Conservation (phyloP, 495 filamentous ascomycete genomes). For the Hypoxylon lenormandii region DNA sequence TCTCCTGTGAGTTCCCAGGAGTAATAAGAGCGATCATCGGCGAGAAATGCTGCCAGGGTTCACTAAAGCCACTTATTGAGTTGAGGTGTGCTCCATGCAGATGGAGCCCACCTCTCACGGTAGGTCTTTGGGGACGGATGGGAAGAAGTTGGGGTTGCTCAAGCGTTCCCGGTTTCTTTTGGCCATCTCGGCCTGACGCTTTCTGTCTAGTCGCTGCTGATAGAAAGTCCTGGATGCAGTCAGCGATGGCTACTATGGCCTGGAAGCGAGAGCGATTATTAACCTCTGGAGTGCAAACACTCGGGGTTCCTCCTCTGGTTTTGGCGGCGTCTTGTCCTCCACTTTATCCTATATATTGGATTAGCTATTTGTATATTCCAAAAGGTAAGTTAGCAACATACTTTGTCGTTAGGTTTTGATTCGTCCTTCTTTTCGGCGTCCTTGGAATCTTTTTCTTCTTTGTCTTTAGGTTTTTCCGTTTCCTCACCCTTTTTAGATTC, state of each 20-base stretch:
- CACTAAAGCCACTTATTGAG: slow-evolving; percentile 2
- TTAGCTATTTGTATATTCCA: slow-evolving; percentile 11
- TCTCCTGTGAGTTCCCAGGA: slow-evolving; percentile 16
- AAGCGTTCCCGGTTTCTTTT: slow-evolving; percentile 85
- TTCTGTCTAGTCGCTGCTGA: slow-evolving; percentile 81
- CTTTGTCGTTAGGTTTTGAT: slow-evolving; percentile 26
- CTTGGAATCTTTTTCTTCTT: slow-evolving; percentile 59
- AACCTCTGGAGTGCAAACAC: slow-evolving; percentile 90
- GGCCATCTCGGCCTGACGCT: slow-evolving; percentile 80
- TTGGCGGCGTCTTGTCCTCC: slow-evolving; percentile 61
- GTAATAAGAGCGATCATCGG: background rate
- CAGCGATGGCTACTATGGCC: slow-evolving; percentile 21
- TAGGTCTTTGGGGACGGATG: slow-evolving; percentile 79
- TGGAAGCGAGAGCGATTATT: slow-evolving; percentile 14
- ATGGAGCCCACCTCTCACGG: slow-evolving; percentile 55
- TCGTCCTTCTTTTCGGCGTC: slow-evolving; percentile 53
- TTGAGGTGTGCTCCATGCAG: slow-evolving; percentile 5
- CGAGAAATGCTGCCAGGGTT: slow-evolving; percentile 4
- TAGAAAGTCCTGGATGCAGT: slow-evolving; percentile 77
- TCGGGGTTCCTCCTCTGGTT: slow-evolving; percentile 72
- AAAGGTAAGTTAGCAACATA: slow-evolving; percentile 34
- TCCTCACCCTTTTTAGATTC: slow-evolving; percentile 62
- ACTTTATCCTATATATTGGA: slow-evolving; percentile 64
- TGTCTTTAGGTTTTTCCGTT: slow-evolving; percentile 57
- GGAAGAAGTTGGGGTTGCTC: slow-evolving; percentile 81